These are phyloP conservation scores for Pythium phragmitis DNA, from an alignment of 352 stramenopile genomes.

Conservation along the genomic window DNA sequence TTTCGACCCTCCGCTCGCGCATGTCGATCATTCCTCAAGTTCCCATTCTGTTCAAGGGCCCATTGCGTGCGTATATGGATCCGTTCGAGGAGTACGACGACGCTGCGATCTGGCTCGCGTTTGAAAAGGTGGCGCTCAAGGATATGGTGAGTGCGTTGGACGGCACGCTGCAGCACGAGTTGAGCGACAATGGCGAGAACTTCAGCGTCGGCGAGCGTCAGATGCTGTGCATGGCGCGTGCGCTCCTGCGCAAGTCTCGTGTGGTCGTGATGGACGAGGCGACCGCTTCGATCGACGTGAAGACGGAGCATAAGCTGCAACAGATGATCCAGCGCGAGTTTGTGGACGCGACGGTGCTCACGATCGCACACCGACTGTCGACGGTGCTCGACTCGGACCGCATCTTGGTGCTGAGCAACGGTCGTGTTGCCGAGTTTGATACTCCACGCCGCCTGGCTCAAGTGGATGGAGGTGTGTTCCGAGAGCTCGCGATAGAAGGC, in stretches of 20 bases:
- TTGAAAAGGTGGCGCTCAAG: conserved; percentile 66
- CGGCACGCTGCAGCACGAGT: conserved; percentile 22
- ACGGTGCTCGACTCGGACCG: conserved; percentile 91
- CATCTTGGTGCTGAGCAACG: conserved; percentile 89
- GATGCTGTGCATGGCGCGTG: no score
- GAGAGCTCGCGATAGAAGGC: conserved; percentile 29
- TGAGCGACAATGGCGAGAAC: conserved; percentile 87
- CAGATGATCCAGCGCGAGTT: conserved; percentile 88
- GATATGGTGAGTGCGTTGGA: conserved; percentile 26
- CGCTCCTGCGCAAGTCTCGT: no score
- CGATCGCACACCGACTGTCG: conserved; percentile 92
- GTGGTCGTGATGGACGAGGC: conserved; percentile 91
- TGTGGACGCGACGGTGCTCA: conserved; percentile 84
- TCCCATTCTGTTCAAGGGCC: conserved; percentile 90
- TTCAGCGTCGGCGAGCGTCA: conserved; percentile 71
- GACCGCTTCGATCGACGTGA: conserved; percentile 69
- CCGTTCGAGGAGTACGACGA: conserved; percentile 77
- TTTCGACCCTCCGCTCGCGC: conserved; percentile 25
- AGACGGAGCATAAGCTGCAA: conserved; percentile 63
- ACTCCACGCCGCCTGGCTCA: conserved; percentile 37
- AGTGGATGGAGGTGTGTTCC: conserved; percentile 23
- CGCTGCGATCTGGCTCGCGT: conserved; percentile 63
- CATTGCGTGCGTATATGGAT: conserved; percentile 86
- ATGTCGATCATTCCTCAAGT: conserved; percentile 71
- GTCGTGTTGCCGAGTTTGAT: conserved; percentile 87